Evolutionary conservation across 495 filamentous ascomycete genomes (phyloP).

Genomic region (Daldinia grandis): DNA sequence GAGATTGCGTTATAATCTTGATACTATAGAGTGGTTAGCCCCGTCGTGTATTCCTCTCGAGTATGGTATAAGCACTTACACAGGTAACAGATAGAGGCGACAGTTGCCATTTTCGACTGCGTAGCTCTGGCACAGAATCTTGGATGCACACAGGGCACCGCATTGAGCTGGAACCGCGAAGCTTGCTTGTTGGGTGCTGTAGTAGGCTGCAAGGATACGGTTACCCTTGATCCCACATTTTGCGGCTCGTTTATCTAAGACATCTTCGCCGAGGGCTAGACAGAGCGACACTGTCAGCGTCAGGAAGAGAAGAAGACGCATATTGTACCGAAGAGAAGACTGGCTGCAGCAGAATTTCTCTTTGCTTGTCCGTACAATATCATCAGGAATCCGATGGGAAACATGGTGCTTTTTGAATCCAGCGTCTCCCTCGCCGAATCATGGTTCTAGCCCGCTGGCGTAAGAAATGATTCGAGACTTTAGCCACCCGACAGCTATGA

Average conservation of each 20-base stretch:
- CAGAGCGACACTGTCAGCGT: constrained; percentile 18
- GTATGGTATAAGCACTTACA: constrained; percentile 4
- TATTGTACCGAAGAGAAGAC: constrained; percentile 11
- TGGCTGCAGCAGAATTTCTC: neutral
- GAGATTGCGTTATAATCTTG: neutral
- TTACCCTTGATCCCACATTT: constrained; percentile 12
- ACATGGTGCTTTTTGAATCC: neutral
- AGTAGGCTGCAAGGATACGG: constrained; percentile 14
- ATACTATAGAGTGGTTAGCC: neutral
- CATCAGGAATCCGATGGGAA: neutral
- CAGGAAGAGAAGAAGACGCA: constrained; percentile 10
- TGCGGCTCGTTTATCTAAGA: constrained; percentile 6
- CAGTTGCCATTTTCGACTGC: constrained; percentile 17
- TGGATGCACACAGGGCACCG: constrained; percentile 15
- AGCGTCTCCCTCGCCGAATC: neutral
- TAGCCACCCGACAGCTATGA: neutral
- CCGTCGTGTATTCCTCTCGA: neutral
- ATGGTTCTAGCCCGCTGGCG: neutral
- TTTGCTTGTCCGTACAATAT: neutral
- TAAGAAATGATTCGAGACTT: neutral
- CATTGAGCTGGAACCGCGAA: constrained; percentile 19
- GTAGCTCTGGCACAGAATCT: constrained; percentile 15
- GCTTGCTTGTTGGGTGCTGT: constrained; percentile 12
- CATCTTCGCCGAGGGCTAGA: constrained; percentile 3
- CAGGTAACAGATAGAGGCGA: constrained; percentile 16